Evolutionary conservation across 2,329 filamentous ascomycete genomes (phyloP).

Genomic region (Aphanoascus verrucosus): DNA sequence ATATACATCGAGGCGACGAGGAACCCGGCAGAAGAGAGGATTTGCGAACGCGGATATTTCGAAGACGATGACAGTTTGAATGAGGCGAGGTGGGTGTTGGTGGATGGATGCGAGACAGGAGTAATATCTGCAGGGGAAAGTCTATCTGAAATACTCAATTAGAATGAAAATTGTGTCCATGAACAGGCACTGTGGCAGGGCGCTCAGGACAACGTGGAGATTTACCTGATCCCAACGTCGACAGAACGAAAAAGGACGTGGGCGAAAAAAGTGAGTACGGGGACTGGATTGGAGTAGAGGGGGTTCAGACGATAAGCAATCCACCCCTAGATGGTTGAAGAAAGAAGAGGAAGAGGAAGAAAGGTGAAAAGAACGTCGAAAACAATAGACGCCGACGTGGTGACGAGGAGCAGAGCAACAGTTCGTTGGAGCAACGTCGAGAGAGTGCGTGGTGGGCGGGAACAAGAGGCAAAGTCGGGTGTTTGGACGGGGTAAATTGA

Average conservation of each 20-base stretch:
- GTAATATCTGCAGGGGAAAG: neutral
- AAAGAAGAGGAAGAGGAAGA: neutral
- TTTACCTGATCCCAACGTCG: neutral
- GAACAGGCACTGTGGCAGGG: neutral
- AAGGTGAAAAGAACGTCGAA: neutral
- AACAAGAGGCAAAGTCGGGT: conserved; percentile 2
- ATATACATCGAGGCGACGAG: conserved; percentile 5
- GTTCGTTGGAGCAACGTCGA: conserved; percentile 2
- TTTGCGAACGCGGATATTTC: neutral
- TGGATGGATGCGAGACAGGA: neutral
- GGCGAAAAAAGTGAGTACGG: neutral
- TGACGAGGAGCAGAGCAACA: too few relatives aligned
- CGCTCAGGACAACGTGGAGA: conserved; percentile 3
- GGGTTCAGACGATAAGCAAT: neutral
- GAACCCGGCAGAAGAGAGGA: neutral
- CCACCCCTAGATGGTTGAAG: neutral
- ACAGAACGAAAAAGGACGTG: neutral
- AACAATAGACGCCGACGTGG: neutral
- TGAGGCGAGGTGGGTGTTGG: neutral
- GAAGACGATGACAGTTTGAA: neutral
- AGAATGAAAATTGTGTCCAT: neutral
- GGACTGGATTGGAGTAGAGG: neutral
- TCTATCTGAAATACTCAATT: neutral
- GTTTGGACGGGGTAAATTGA: neutral
- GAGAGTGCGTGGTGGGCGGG: neutral